Percentiles rank a stretch among this genome's conserved stretches.
These are phyloP conservation scores for Hirsutella rhossiliensis DNA, from an alignment of 2,329 filamentous ascomycete species.

Conservation along the genomic window DNA sequence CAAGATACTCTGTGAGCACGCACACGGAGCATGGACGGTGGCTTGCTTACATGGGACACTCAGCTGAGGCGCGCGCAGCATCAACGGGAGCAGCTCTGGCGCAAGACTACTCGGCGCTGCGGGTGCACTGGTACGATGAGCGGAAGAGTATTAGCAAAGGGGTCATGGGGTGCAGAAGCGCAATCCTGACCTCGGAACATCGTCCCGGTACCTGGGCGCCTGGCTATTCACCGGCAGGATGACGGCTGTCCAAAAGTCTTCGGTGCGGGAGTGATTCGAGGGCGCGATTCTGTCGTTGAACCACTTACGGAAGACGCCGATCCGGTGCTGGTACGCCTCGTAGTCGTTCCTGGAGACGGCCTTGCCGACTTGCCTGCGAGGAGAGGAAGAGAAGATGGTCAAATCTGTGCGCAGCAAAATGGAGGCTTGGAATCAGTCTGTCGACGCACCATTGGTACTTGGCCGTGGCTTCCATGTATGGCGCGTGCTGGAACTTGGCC, in stretches of 20 bases:
- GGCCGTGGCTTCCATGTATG: constrained; percentile 17
- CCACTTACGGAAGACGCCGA: constrained; percentile 18
- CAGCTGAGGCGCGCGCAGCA: constrained; percentile 19
- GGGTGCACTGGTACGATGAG: constrained; percentile 10
- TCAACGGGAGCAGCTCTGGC: constrained; percentile 13
- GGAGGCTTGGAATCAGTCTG: too few relatives aligned
- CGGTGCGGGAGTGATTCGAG: constrained; percentile 4
- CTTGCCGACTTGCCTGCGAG: constrained; percentile 13
- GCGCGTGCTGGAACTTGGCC: constrained; percentile 9
- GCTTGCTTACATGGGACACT: constrained; percentile 24
- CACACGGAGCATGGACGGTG: neutral
- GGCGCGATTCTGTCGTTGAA: constrained; percentile 16
- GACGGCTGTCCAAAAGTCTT: constrained; percentile 12
- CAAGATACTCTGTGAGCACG: neutral
- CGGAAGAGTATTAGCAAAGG: constrained; percentile 3
- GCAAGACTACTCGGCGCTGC: constrained; percentile 11
- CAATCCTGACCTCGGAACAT: constrained; percentile 11
- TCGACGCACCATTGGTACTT: constrained; percentile 17
- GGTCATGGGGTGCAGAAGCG: neutral
- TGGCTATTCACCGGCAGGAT: constrained; percentile 14
- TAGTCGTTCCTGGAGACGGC: constrained; percentile 11
- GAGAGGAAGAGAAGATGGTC: too few relatives aligned
- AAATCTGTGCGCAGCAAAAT: too few relatives aligned
- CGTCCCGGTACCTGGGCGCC: constrained; percentile 13
- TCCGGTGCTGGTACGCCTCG: constrained; percentile 9